Conservation (phyloP, 164 flowering plant genomes). For the Annona squamosa region DNA sequence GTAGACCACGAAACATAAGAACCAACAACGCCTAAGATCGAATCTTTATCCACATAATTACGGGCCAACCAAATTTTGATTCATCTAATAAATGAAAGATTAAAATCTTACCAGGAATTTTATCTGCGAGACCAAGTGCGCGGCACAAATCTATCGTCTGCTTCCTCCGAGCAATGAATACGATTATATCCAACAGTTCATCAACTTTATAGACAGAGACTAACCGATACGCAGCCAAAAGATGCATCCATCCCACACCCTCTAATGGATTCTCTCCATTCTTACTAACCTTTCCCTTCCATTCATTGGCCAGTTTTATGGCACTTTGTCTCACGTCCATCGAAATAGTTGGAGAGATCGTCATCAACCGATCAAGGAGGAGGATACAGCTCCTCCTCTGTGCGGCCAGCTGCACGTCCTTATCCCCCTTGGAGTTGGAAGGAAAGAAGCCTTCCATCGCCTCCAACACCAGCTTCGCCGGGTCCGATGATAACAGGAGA, state of each 20-base stretch:
- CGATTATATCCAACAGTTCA: slow-evolving; percentile 37
- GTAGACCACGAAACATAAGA: no score
- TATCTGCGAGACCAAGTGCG: slow-evolving; percentile 29
- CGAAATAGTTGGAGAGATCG: slow-evolving; percentile 14
- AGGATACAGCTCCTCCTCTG: slow-evolving; percentile 33
- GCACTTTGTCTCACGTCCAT: slow-evolving; percentile 36
- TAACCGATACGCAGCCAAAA: slow-evolving; percentile 46
- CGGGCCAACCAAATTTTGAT: no score
- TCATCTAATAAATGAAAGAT: no score
- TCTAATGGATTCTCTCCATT: slow-evolving; percentile 26
- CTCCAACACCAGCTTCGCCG: slow-evolving; percentile 47
- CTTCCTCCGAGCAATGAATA: slow-evolving; percentile 24
- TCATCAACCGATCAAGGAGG: slow-evolving; percentile 39
- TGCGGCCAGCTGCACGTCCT: slow-evolving; percentile 13
- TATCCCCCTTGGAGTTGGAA: slow-evolving; percentile 8
- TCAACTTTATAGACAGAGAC: slow-evolving; percentile 22
- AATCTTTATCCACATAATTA: no score
- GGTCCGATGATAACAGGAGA: slow-evolving; percentile 32
- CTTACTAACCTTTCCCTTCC: slow-evolving; percentile 40
- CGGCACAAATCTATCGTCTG: slow-evolving; percentile 38
- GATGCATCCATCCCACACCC: slow-evolving; percentile 41
- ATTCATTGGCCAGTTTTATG: slow-evolving; percentile 38
- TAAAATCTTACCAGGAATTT: slow-evolving; percentile 34
- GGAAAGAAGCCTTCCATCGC: slow-evolving; percentile 41
- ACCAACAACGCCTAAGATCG: no score